Base-by-base conservation (phyloP, 2,329 filamentous ascomycete genomes). In the Aspergillus sp. region DNA sequence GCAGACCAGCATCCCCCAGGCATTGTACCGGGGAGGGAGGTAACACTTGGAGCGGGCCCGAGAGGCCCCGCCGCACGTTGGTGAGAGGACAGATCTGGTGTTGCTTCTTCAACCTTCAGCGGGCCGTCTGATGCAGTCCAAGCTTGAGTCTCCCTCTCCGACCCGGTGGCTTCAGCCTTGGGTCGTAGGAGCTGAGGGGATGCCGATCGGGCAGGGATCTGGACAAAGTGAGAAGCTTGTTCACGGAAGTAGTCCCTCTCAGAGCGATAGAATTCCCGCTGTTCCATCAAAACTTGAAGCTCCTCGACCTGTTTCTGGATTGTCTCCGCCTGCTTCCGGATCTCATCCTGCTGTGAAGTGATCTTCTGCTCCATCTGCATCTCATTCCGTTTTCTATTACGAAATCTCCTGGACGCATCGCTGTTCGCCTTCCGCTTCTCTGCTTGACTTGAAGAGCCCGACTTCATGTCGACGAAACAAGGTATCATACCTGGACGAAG, bases 341-440 rank as follows among this genome's bases (percentile, higher is more conserved):
- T 70, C 54, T 76, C 70, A 1, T 77, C 74, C 49, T 73, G 69
- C 50, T 76, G 70, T 12, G 69, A 65, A 8, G 63, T 65, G 22
- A 77, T 66, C 15, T 70, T 73, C 59, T 75, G 71, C 57, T 74
- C 70, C 56, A 77, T 70, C 57, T 75, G 73, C 59, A 71, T 63
- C 54, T 77, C 75, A 20, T 72, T 74, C 42, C 74, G 70, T 57
- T 77, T 77, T 27, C 75, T 70, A 42, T 77, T 73, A 37, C 75
- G 73, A 58, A 77, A 77, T 20, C 75, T 63, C 47, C 73, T 66
- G 2, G 75, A 77, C 2, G 75, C 75, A 52, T 74, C 70, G 51
- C 75, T 77, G 64, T 78, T 78, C 3, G 75, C 75, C 59, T 73
- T 74, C 8, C 75, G 70, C 59, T 77, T 77, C 58, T 76, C 74